phyloP scores from a whole-genome alignment of 768 basidiomycete species.

The Termitomyces sp. region DNA sequence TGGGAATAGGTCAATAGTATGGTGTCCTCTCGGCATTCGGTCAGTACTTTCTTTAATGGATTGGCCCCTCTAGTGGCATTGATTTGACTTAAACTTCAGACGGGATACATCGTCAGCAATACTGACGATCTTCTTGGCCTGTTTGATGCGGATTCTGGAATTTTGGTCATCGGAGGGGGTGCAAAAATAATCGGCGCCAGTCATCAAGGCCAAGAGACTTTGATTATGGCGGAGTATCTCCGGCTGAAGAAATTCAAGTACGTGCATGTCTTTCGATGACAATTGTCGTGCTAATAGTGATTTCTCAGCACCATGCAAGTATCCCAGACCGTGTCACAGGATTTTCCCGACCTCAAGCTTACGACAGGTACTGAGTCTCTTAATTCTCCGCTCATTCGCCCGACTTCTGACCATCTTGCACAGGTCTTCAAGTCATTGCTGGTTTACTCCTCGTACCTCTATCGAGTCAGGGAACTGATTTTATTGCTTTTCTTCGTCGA shows the following conservation, averaged over 20 bases:
- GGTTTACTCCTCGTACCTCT: conserved; percentile 75
- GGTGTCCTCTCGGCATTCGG: conserved; percentile 60
- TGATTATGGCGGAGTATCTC: conserved; percentile 77
- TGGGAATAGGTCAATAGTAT: conserved; percentile 60
- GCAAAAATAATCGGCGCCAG: conserved; percentile 67
- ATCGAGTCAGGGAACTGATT: conserved; percentile 68
- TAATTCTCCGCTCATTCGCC: background rate
- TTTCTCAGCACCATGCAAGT: conserved; percentile 56
- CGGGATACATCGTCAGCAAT: conserved; percentile 76
- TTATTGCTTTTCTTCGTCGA: conserved; percentile 76
- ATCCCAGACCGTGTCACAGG: conserved; percentile 59
- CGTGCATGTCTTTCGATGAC: background rate
- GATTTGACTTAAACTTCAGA: conserved; percentile 21
- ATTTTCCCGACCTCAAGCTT: conserved; percentile 68
- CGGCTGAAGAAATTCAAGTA: conserved; percentile 64
- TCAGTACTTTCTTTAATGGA: conserved; percentile 12
- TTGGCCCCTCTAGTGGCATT: background rate
- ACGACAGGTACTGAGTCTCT: conserved; percentile 33
- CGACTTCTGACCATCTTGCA: background rate
- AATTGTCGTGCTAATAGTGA: background rate
- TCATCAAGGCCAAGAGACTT: conserved; percentile 69
- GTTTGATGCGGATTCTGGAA: conserved; percentile 76
- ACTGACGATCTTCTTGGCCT: conserved; percentile 72
- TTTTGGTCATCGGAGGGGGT: conserved; percentile 67
- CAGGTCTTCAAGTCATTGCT: conserved; percentile 58